Base-by-base conservation (phyloP, 2,329 filamentous ascomycete species). In the Penicillium crustosum region DNA sequence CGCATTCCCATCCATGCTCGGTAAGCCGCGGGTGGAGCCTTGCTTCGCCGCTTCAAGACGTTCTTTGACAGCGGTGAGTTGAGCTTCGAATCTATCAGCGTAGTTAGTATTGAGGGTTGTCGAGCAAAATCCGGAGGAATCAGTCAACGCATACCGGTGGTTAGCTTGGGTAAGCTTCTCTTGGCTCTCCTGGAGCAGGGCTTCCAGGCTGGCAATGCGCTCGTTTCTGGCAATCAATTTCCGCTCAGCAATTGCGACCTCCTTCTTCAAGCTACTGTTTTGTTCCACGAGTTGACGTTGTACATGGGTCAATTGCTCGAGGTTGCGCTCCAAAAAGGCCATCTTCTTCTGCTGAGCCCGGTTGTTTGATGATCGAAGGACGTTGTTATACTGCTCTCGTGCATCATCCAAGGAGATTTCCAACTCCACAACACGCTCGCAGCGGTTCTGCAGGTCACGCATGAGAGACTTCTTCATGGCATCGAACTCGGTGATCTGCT, bases 341-440 rank as follows among this genome's bases (percentile, higher is more conserved):
- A 99, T 97, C 85, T 99, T 99, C 89, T 99, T 99, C 79, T 99
- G 94, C 80, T 99, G 94, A 25, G 94, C 93, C 59, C 94, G 89
- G 82, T 96, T 97, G 82, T 99, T 99, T 66, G 91, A 96, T 49
- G 91, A 94, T 56, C 93, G 89, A 58, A 99, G 84, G 60, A 99
- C 94, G 69, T 96, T 97, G 82, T 99, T 97, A 81, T 99, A 99
- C 79, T 99, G 94, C 81, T 99, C 94, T 55, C 94, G 87, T 0
- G 94, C 97, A 81, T 97, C 93, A 72, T 99, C 94, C 50, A 99
- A 84, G 36, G 91, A 96, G 70, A 99, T 99, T 77, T 99, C 94
- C 29, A 99, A 86, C 81, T 99, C 94, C 19, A 99, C 94, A 35
- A 99, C 93, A 65, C 94, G 89, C 81, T 99, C 94, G 77, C 94